phyloP scores from a whole-genome alignment of 805 yeast genomes.

The Cyberlindnera galapagoensis region DNA sequence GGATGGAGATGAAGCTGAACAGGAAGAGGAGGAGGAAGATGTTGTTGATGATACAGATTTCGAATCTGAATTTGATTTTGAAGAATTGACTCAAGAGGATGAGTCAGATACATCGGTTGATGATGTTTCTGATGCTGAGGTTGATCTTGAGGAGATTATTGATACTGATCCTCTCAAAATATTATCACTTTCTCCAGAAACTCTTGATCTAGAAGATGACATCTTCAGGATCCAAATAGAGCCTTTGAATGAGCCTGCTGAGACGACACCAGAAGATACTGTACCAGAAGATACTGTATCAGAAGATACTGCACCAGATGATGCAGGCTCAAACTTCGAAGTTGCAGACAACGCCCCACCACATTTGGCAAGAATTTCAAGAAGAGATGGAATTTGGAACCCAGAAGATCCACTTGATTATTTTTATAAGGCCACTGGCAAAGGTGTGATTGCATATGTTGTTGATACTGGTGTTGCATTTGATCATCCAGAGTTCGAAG shows the following conservation, averaged over 20 bases:
- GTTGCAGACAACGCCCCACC: constrained; percentile 39
- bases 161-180: background rate
- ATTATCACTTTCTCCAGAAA: background rate
- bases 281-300: too few species aligned
- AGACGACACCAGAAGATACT: too few species aligned
- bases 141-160: constrained; percentile 1
- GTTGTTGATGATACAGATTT: background rate
- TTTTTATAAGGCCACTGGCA: constrained; percentile 47
- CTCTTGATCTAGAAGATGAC: background rate
- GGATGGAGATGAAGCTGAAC: background rate
- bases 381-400: constrained; percentile 24
- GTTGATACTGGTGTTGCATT: constrained; percentile 74
- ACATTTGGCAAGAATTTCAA: constrained; percentile 57
- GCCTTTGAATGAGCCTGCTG: too few species aligned
- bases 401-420: constrained; percentile 23
- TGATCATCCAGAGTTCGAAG: constrained; percentile 54
- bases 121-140: too few species aligned
- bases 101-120: background rate
- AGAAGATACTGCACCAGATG: background rate
- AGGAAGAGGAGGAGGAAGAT: background rate
- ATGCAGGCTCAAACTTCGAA: background rate
- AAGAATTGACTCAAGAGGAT: background rate
- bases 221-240: constrained; percentile 2
- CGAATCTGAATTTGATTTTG: background rate
- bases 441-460: constrained; percentile 63